phyloP scores from a whole-genome alignment of 805 yeast species.

The Wickerhamiella australiensis region DNA sequence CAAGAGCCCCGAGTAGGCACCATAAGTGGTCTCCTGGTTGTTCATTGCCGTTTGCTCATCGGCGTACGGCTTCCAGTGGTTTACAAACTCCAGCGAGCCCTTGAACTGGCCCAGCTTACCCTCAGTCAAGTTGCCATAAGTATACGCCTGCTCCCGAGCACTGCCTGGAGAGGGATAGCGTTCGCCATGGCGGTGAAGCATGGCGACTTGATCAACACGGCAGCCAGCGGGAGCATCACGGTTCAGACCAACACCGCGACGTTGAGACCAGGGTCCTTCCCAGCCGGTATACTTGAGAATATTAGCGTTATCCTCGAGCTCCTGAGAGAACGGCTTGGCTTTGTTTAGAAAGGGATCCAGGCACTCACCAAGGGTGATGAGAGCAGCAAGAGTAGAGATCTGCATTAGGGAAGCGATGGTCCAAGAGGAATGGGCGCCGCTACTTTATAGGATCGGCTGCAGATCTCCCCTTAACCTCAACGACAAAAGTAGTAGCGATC shows the following conservation, averaged over 20 bases:
- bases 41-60: conserved; percentile 23
- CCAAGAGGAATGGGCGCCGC: neutral
- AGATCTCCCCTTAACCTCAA: neutral
- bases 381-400: conserved; percentile 2
- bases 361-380: conserved; percentile 1
- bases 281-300: conserved; percentile 39
- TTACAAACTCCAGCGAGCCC: conserved; percentile 38
- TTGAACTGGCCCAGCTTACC: conserved; percentile 12
- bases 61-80: conserved; percentile 36
- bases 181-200: conserved; percentile 49
- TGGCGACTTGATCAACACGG: conserved; percentile 42
- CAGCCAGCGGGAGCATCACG: conserved; percentile 43
- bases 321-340: conserved; percentile 21
- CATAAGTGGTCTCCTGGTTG: conserved; percentile 42
- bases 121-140: conserved; percentile 15
- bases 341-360: conserved; percentile 10
- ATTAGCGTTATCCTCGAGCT: conserved; percentile 35
- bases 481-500: neutral
- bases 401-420: neutral
- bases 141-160: conserved; percentile 12
- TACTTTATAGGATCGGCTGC: neutral
- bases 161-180: conserved; percentile 35
- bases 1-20: conserved; percentile 42
- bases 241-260: conserved; percentile 42
- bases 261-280: conserved; percentile 40